Evolutionary conservation across 1,284 basidiomycete species (phyloP).

Genomic region (Ceratobasidium sp.): DNA sequence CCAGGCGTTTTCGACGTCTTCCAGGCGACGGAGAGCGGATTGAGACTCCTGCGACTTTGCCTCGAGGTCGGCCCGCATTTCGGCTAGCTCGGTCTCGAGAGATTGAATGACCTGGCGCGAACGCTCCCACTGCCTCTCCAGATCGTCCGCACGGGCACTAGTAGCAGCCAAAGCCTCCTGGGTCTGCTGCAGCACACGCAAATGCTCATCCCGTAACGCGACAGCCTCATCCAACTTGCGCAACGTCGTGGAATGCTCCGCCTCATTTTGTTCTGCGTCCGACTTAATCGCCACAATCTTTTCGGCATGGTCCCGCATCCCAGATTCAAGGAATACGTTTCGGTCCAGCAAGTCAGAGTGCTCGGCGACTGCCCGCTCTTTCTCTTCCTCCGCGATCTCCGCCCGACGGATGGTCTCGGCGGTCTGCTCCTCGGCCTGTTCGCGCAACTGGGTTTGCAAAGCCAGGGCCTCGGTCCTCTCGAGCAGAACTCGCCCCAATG

Average conservation of each 20-base stretch:
- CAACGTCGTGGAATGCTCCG: slow-evolving; percentile 71
- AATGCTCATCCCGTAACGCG: slow-evolving; percentile 77
- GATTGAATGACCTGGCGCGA: slow-evolving; percentile 72
- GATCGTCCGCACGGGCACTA: slow-evolving; percentile 80
- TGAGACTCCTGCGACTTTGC: slow-evolving; percentile 76
- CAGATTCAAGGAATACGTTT: slow-evolving; percentile 69
- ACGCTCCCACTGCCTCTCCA: slow-evolving; percentile 78
- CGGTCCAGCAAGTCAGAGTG: slow-evolving; percentile 79
- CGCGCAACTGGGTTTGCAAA: slow-evolving; percentile 79
- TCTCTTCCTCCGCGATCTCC: slow-evolving; percentile 82
- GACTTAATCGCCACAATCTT: slow-evolving; percentile 80
- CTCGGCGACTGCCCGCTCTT: slow-evolving; percentile 74
- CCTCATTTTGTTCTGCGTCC: slow-evolving; percentile 79
- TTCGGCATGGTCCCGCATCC: slow-evolving; percentile 83
- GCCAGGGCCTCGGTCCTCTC: slow-evolving; percentile 78
- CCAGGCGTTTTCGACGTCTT: slow-evolving; percentile 86
- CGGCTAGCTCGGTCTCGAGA: slow-evolving; percentile 78
- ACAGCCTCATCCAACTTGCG: slow-evolving; percentile 79
- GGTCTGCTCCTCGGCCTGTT: slow-evolving; percentile 83
- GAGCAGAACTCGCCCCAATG: slow-evolving; percentile 74
- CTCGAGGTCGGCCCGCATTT: slow-evolving; percentile 83
- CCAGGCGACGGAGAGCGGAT: slow-evolving; percentile 67
- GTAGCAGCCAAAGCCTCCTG: slow-evolving; percentile 81
- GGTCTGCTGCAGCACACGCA: slow-evolving; percentile 87
- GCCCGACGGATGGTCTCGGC: slow-evolving; percentile 84